Evolutionary conservation across 306 rosid genomes (phyloP), one percentile per base, ranked within the genome.

Genomic region (Quercus dentata): DNA sequence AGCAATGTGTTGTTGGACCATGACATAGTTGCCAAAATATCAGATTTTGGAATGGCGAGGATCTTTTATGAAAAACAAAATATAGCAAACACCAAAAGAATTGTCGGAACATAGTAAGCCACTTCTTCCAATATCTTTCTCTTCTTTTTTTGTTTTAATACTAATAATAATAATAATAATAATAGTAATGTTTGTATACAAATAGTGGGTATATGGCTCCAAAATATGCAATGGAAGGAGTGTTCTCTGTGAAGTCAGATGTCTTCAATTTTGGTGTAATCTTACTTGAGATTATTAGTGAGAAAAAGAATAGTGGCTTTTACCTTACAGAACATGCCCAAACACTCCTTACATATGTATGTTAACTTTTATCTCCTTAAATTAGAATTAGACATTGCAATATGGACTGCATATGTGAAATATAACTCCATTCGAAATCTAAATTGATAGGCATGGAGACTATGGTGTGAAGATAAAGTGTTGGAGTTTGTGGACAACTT

Each of bases 191-290:
- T 38, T 38, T 7, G 11, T 38, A 38, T 38, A 2, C 11, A 38
- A 38, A 38, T 7, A 38, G 46, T 0, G 46, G 11, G 11, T 38
- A 38, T 7, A 38, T 38, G 46, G 46, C 46, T 38, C 46, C 11
- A 1, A 11, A 38, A 38, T 38, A 38, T 7, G 46, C 46, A 38
- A 38, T 38, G 3, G 11, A 38, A 38, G 0, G 46, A 38, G 46
- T 7, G 0, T 38, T 38, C 3, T 38, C 11, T 38, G 46, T 38
- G 46, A 38, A 38, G 46, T 38, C 46, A 2, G 90, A 87, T 71
- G 85, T 85, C 56, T 87, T 84, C 4, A 82, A 83, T 28, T 87
- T 85, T 56, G 87, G 89, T 2, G 87, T 85, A 52, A 80, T 88
- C 74, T 30, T 88, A 1, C 12, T 88, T 35, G 89, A 88, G 76